Evolutionary conservation across 192 early-diverging fungal species (phyloP).

Genomic region (Umbelopsis sp.): DNA sequence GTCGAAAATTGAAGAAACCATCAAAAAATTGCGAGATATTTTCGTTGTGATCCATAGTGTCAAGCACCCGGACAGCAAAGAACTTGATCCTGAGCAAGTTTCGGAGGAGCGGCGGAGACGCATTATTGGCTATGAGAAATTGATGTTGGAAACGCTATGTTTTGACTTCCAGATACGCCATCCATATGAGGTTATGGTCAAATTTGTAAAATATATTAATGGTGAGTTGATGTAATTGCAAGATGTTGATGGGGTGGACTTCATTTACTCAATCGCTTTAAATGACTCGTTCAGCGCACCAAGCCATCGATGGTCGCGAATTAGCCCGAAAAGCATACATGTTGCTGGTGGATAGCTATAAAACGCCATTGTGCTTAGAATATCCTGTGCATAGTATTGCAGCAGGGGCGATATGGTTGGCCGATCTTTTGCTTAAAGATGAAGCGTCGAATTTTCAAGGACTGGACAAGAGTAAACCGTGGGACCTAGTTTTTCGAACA

Average conservation of each 20-base stretch:
- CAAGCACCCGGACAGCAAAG: constrained; percentile 50
- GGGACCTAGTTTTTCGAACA: constrained; percentile 51
- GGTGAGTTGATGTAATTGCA: constrained; percentile 37
- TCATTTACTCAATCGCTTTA: background rate
- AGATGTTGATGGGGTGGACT: background rate
- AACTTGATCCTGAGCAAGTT: constrained; percentile 62
- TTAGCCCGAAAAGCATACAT: constrained; percentile 46
- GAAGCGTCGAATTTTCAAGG: constrained; percentile 37
- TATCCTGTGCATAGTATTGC: constrained; percentile 69
- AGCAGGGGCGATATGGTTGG: constrained; percentile 62
- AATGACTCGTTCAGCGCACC: constrained; percentile 15
- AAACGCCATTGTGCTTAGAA: constrained; percentile 58
- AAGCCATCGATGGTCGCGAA: constrained; percentile 41
- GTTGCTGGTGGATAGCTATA: constrained; percentile 50
- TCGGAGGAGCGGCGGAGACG: constrained; percentile 68
- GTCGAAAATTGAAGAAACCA: constrained; percentile 86
- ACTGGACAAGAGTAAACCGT: constrained; percentile 41
- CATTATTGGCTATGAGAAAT: constrained; percentile 69
- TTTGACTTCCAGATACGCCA: constrained; percentile 82
- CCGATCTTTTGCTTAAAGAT: constrained; percentile 43
- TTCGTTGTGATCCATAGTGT: constrained; percentile 62
- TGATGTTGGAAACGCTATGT: constrained; percentile 76
- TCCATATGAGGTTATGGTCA: constrained; percentile 71
- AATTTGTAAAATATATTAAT: constrained; percentile 69
- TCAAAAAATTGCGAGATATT: constrained; percentile 83